Evolutionary conservation across 2,329 filamentous ascomycete species (phyloP).

Genomic region (Akanthomyces uredinophilus): DNA sequence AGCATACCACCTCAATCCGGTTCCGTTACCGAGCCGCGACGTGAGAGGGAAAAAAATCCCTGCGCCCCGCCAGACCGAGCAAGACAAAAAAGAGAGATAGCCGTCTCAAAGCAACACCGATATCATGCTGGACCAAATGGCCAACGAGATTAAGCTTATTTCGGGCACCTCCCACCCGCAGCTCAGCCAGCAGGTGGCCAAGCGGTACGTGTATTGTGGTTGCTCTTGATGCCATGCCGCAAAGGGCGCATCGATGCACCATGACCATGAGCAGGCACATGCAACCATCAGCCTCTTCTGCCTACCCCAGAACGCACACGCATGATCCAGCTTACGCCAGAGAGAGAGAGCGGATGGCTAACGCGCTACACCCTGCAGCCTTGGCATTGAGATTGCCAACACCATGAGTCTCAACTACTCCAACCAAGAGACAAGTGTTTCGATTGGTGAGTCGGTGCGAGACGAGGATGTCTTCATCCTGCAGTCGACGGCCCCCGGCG

Average conservation of each 20-base stretch:
- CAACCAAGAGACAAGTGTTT: conserved; percentile 84
- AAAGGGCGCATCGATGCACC: background rate
- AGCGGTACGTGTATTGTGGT: conserved; percentile 30
- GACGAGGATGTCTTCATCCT: conserved; percentile 99
- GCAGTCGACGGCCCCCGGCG: conserved; percentile 88
- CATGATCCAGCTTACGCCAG: background rate
- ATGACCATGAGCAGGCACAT: background rate
- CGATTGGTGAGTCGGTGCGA: conserved; percentile 90
- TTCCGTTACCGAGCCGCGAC: conserved; percentile 2
- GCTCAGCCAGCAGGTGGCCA: conserved; percentile 40
- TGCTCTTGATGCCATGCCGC: background rate
- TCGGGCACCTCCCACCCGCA: conserved; percentile 45
- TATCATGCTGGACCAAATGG: conserved; percentile 40
- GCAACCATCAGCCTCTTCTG: background rate
- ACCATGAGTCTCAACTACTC: conserved; percentile 80
- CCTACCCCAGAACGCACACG: background rate
- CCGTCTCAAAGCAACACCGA: conserved; percentile 8
- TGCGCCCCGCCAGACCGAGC: conserved; percentile 10
- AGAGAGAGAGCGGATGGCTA: background rate
- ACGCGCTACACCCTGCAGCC: conserved; percentile 40
- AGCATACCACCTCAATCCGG: conserved; percentile 1
- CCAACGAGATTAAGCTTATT: conserved; percentile 50
- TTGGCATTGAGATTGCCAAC: conserved; percentile 73
- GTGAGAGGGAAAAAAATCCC: conserved; percentile 9
- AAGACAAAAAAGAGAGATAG: background rate